Evolutionary conservation across 306 rosid species (phyloP).

Genomic region (Quercus variabilis): DNA sequence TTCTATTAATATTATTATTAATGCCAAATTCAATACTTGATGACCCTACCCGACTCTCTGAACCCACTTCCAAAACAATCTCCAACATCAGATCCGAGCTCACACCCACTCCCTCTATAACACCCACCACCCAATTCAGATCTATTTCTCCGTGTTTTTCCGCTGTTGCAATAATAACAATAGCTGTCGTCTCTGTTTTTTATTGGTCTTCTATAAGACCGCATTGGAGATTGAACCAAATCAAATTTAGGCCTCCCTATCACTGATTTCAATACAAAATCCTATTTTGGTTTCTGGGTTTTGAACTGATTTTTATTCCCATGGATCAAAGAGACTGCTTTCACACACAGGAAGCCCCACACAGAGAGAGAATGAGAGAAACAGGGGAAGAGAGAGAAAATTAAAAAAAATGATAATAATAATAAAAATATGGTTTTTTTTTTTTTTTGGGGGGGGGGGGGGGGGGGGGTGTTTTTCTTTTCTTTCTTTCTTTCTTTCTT

Average conservation of each 20-base stretch:
- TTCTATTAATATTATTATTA: constrained; percentile 20
- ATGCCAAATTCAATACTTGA: too few relatives aligned
- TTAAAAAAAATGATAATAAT: constrained; percentile 21
- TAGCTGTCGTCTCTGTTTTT: constrained; percentile 20
- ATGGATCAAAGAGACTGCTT: constrained; percentile 38
- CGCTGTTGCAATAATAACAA: constrained; percentile 10
- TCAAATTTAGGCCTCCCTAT: constrained; percentile 14
- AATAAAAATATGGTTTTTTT: constrained; percentile 2
- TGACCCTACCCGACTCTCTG: constrained; percentile 27
- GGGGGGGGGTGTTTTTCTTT: too few relatives aligned
- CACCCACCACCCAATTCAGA: constrained; percentile 26
- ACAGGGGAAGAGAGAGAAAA: background rate
- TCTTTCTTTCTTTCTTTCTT: constrained; percentile 4
- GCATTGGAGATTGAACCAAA: constrained; percentile 44
- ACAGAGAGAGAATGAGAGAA: constrained; percentile 4
- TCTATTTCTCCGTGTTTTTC: constrained; percentile 28
- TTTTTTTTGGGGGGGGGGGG: background rate
- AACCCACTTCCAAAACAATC: constrained; percentile 26
- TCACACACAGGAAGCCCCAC: background rate
- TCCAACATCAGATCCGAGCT: constrained; percentile 70
- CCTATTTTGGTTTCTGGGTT: constrained; percentile 29
- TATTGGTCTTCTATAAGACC: constrained; percentile 43
- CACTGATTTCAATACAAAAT: background rate
- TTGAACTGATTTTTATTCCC: constrained; percentile 26
- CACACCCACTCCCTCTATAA: constrained; percentile 32